Percentiles rank a stretch among this genome's conserved stretches.
phyloP scores from a whole-genome alignment of 352 stramenopile genomes.

The Phytopythium kandeliae region DNA sequence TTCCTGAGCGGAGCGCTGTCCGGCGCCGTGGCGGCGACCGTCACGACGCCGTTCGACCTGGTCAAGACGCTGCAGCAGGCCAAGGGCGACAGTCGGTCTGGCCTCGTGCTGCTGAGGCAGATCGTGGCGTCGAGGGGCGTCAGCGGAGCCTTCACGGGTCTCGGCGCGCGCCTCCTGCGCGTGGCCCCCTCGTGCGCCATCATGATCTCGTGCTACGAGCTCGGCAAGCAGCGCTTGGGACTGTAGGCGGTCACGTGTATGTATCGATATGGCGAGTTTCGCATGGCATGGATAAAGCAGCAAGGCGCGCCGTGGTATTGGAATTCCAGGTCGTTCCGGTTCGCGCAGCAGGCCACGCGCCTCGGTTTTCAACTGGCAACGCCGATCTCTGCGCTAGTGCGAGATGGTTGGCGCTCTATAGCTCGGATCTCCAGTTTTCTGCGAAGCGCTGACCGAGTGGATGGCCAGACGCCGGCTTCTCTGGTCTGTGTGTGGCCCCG shows the following conservation, averaged over 20 bases:
- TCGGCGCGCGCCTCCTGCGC: constrained; percentile 56
- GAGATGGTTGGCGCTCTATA: too few relatives aligned
- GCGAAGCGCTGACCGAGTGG: too few relatives aligned
- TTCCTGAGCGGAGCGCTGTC: constrained; percentile 85
- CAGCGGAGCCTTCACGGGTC: constrained; percentile 51
- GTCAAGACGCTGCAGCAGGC: constrained; percentile 92
- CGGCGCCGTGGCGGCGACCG: constrained; percentile 81
- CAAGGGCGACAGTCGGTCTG: constrained; percentile 30
- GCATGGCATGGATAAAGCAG: not conserved
- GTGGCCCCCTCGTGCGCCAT: constrained; percentile 81
- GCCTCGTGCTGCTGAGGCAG: constrained; percentile 34
- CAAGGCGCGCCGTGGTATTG: too few relatives aligned
- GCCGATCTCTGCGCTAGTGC: too few relatives aligned
- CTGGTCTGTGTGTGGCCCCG: too few relatives aligned
- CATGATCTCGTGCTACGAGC: constrained; percentile 84
- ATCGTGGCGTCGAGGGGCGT: constrained; percentile 45
- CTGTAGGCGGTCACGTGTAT: constrained; percentile 12
- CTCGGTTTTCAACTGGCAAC: too few relatives aligned
- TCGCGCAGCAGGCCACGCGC: too few relatives aligned
- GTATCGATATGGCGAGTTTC: constrained; percentile 1
- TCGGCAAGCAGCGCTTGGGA: constrained; percentile 67
- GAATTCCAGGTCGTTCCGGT: too few relatives aligned
- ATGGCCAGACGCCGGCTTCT: too few relatives aligned
- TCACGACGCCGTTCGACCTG: constrained; percentile 95
- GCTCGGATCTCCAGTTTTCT: too few relatives aligned